A percentile compares a stretch with the other conserved stretches of the same genome.
phyloP scores from a whole-genome alignment of 352 stramenopile species.

The Peronospora farinosa region DNA sequence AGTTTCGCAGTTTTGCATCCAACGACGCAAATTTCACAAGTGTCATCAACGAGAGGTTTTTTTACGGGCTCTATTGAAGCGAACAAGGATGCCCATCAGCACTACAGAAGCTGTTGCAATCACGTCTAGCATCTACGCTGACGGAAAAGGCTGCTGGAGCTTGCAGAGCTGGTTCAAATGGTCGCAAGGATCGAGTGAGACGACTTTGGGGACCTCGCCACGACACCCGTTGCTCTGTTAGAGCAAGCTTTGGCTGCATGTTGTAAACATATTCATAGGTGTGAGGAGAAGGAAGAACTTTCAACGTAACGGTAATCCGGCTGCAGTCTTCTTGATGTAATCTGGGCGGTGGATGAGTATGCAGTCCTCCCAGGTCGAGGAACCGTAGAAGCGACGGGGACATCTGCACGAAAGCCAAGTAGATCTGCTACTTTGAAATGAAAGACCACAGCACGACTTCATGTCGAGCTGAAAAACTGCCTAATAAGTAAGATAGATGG shows the following conservation, averaged over 20 bases:
- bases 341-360: conserved; percentile 45
- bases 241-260: conserved; percentile 48
- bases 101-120: conserved; percentile 43
- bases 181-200: conserved; percentile 51
- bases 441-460: conserved; percentile 56
- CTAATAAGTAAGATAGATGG: no score
- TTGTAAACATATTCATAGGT: conserved; percentile 44
- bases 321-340: conserved; percentile 35
- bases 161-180: conserved; percentile 49
- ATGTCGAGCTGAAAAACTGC: conserved; percentile 43
- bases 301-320: background rate
- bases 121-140: conserved; percentile 45
- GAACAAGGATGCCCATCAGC: conserved; percentile 41
- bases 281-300: conserved; percentile 30
- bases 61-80: conserved; percentile 53
- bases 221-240: conserved; percentile 51
- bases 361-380: conserved; percentile 29
- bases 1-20: conserved; percentile 49
- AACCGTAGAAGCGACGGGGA: conserved; percentile 38
- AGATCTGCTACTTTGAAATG: no score
- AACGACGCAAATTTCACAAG: conserved; percentile 48
- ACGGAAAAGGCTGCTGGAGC: conserved; percentile 59
- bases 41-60: conserved; percentile 52
- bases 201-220: conserved; percentile 51
- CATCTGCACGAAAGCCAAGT: conserved; percentile 66